Evolutionary conservation across 169 alveolate genomes (phyloP), one percentile per base, ranked within the genome.

Genomic region (Plasmodium blacklocki): DNA sequence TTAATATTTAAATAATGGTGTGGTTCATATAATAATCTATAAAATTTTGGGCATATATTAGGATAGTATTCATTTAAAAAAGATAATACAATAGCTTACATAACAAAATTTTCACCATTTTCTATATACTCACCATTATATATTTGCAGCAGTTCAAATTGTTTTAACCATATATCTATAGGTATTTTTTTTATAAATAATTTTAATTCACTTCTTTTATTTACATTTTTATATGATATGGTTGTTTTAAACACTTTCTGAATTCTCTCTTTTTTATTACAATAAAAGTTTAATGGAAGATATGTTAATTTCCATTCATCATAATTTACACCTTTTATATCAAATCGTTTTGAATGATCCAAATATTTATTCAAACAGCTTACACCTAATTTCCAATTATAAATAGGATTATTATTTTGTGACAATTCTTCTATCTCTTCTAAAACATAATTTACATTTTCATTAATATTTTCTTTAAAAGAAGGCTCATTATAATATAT

Each of bases 51-150:
- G 19, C 93, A 88, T 70, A 91, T 86, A 32, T 90, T 78, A 23
- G 88, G 89, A 23, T 92, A 88, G 1, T 54, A 62, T 21, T 74
- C 88, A 74, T 63, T 74, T 50, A 74, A 15, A 50, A 93, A 94
- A 23, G 96, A 94, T 26, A 90, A 88, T 7, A 93, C 89, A 9
- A 96, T 95, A 4, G 96, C 96, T 58, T 94, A 95, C 92, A 91
- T 92, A 0, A 94, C 96, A 70, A 93, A 94, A 59, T 94, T 94
- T 23, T 94, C 96, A 8, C 96, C 96, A 87, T 94, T 96, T n/a
- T 95, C 92, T 52, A 94, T 88, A 60, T 76, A 94, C 39, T 86
- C 92, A 1, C 96, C 96, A 29, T 93, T 93, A 85, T 86, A 94
- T 29, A 88, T 73, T 68, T 87, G 88, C 67, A 88, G 86, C 71